Percentiles rank a stretch among this genome's conserved stretches.
phyloP scores from a whole-genome alignment of 495 filamentous ascomycete species.

The Daldinia vernicosa region DNA sequence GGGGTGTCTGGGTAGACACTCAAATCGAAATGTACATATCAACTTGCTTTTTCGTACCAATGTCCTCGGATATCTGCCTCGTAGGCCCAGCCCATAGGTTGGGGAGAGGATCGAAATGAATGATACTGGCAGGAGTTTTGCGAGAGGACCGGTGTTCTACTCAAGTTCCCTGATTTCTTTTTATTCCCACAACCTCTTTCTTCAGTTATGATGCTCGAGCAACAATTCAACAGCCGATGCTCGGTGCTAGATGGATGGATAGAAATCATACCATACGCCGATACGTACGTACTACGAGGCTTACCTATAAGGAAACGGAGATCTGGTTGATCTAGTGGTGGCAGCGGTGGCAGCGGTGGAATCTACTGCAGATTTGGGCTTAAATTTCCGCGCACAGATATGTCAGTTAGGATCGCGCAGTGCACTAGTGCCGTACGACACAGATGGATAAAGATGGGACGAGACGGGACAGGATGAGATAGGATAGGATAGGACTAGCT shows the following conservation, averaged over 20 bases:
- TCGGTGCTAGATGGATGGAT: not conserved
- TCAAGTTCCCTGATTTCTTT: not conserved
- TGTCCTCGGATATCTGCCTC: constrained; percentile 2
- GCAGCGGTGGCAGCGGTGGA: not conserved
- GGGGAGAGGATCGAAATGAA: constrained; percentile 19
- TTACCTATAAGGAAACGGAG: too few species aligned
- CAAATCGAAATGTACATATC: constrained; percentile 28
- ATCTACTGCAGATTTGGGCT: not conserved
- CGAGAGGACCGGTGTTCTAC: constrained; percentile 28
- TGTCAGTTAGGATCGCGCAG: too few species aligned
- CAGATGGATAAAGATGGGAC: too few species aligned
- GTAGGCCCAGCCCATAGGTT: constrained; percentile 1
- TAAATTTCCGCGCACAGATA: too few species aligned
- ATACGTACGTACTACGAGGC: not conserved
- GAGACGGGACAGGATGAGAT: too few species aligned
- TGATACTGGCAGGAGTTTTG: constrained; percentile 29
- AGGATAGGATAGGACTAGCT: too few species aligned
- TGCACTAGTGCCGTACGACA: too few species aligned
- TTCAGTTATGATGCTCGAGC: not conserved
- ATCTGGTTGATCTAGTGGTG: too few species aligned
- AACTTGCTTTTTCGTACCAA: constrained; percentile 23
- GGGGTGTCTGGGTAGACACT: constrained; percentile 23
- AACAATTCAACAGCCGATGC: not conserved
- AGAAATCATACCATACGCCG: not conserved
- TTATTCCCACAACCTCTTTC: not conserved